phyloP scores from a whole-genome alignment of 2,329 filamentous ascomycete genomes.

The Neonectria sp. region DNA sequence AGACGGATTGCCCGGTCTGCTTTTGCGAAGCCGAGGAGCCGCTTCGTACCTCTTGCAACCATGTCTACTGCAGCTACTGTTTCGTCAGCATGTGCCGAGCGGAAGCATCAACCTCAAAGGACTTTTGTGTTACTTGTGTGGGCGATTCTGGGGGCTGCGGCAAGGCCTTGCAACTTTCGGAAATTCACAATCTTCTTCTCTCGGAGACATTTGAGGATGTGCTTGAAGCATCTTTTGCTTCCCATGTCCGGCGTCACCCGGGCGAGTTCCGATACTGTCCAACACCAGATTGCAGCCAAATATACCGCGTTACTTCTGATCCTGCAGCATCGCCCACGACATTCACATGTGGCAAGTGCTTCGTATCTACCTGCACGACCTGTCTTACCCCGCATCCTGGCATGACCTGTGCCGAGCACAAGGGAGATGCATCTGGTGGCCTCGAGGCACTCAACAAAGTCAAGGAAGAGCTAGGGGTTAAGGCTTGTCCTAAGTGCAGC shows the following conservation, averaged over 20 bases:
- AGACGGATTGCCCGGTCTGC: constrained; percentile 6
- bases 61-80: constrained; percentile 12
- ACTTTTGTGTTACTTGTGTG: constrained; percentile 4
- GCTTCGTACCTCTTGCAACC: constrained; percentile 10
- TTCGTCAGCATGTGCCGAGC: constrained; percentile 11
- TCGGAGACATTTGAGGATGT: constrained; percentile 15
- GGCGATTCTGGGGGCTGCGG: neutral
- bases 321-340: neutral
- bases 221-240: constrained; percentile 11
- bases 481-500: neutral
- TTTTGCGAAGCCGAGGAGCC: constrained; percentile 11
- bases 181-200: constrained; percentile 4
- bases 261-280: constrained; percentile 17
- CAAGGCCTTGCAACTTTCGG: neutral
- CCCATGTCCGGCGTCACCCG: constrained; percentile 8
- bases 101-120: neutral
- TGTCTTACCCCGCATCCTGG: neutral
- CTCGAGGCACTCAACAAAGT: neutral
- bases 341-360: constrained; percentile 1
- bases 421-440: neutral
- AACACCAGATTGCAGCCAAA: constrained; percentile 14
- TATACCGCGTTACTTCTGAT: constrained; percentile 5
- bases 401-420: constrained; percentile 3
- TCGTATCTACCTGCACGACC: neutral
- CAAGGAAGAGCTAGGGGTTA: neutral